phyloP scores from a whole-genome alignment of 2,329 filamentous ascomycete species.

The Trichoderma atroviride region DNA sequence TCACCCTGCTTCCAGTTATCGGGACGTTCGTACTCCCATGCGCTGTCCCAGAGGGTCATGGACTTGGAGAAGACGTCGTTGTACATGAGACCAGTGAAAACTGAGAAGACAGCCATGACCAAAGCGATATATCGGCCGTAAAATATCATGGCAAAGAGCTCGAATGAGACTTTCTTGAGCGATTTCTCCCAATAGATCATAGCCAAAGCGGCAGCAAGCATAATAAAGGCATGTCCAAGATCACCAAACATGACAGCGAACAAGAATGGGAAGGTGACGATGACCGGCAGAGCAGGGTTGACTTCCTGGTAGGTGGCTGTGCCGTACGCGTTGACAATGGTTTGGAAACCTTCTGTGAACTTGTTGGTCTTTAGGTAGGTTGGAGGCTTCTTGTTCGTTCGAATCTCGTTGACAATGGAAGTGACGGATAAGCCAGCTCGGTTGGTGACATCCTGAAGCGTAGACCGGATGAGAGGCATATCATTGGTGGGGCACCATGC shows the following conservation, averaged over 20 bases:
- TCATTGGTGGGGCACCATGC: conserved; percentile 96
- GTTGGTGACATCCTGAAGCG: conserved; percentile 94
- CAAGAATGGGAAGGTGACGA: conserved; percentile 98
- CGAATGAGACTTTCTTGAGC: conserved; percentile 88
- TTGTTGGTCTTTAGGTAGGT: conserved; percentile 98
- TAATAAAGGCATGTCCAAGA: conserved; percentile 88
- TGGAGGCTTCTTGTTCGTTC: conserved; percentile 94
- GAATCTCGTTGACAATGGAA: conserved; percentile 97
- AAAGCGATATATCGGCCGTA: conserved; percentile 98
- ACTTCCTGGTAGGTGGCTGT: conserved; percentile 97
- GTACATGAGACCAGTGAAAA: conserved; percentile 97
- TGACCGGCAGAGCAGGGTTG: conserved; percentile 92
- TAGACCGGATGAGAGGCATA: conserved; percentile 84
- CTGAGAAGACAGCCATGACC: conserved; percentile 95
- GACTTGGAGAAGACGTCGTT: conserved; percentile 97
- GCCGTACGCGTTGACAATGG: conserved; percentile 97
- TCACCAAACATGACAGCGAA: conserved; percentile 99
- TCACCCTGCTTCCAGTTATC: conserved; percentile 66
- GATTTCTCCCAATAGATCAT: conserved; percentile 98
- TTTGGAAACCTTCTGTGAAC: conserved; percentile 97
- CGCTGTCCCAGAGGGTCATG: conserved; percentile 83
- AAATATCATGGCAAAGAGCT: conserved; percentile 97
- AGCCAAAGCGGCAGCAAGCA: conserved; percentile 77
- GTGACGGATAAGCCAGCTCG: conserved; percentile 94
- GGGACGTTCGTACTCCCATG: conserved; percentile 79